These are phyloP conservation scores for Clavariopsis aquatica DNA, from an alignment of 495 filamentous ascomycete genomes.

Conservation along the genomic window DNA sequence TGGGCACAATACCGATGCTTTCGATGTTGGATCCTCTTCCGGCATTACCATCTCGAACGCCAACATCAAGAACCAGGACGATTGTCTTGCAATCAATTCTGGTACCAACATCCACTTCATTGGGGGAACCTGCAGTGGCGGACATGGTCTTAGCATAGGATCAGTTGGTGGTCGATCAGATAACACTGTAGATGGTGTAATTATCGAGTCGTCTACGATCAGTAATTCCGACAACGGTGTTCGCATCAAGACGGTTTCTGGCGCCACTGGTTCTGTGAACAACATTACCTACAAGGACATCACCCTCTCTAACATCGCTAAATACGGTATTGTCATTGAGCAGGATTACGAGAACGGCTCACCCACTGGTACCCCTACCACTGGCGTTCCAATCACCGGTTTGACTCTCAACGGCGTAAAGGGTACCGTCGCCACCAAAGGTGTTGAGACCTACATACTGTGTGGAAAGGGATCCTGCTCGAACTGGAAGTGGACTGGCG, in stretches of 20 bases:
- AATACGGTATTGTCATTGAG: slow-evolving; percentile 67
- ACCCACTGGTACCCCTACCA: slow-evolving; percentile 62
- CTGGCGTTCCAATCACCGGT: slow-evolving; percentile 62
- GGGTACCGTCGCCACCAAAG: slow-evolving; percentile 52
- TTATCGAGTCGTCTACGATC: slow-evolving; percentile 55
- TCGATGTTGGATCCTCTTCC: slow-evolving; percentile 58
- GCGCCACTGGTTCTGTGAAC: slow-evolving; percentile 57
- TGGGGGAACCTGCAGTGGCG: slow-evolving; percentile 36
- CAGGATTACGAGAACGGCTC: slow-evolving; percentile 69
- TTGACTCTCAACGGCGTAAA: slow-evolving; percentile 56
- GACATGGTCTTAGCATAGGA: slow-evolving; percentile 59
- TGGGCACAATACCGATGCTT: slow-evolving; percentile 68
- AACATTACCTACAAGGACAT: slow-evolving; percentile 64
- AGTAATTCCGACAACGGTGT: slow-evolving; percentile 59
- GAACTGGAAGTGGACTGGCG: slow-evolving; percentile 39
- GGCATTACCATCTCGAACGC: slow-evolving; percentile 47
- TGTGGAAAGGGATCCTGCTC: slow-evolving; percentile 40
- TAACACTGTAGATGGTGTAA: slow-evolving; percentile 61
- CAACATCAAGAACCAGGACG: slow-evolving; percentile 38
- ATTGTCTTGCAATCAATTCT: slow-evolving; percentile 39
- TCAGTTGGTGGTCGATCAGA: slow-evolving; percentile 63
- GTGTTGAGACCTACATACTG: slow-evolving; percentile 54
- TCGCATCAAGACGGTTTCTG: slow-evolving; percentile 65
- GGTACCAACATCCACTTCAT: slow-evolving; percentile 43
- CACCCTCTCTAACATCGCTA: slow-evolving; percentile 57